These are phyloP conservation scores for Aschersonia sp. DNA, from an alignment of 2,329 filamentous ascomycete genomes.

Conservation along the genomic window DNA sequence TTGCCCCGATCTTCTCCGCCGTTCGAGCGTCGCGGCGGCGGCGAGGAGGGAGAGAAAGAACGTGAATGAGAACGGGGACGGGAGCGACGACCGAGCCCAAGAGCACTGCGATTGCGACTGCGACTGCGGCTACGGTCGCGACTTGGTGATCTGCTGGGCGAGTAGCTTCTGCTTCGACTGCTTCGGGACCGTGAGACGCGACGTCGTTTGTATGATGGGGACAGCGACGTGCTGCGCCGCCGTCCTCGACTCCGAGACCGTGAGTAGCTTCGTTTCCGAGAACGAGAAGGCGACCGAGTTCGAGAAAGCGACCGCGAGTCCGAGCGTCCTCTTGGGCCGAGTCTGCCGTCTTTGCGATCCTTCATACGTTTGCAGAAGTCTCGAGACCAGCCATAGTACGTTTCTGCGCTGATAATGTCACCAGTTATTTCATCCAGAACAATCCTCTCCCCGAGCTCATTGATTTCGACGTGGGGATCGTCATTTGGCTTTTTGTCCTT, in stretches of 20 bases:
- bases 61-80: constrained; percentile 8
- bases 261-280: constrained; percentile 11
- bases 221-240: constrained; percentile 11
- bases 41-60: too few species aligned
- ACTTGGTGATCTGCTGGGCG: constrained; percentile 15
- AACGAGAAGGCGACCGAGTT: constrained; percentile 7
- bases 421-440: constrained; percentile 52
- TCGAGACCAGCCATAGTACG: constrained; percentile 80
- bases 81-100: constrained; percentile 6
- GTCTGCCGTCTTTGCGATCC: constrained; percentile 22
- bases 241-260: constrained; percentile 9
- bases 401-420: constrained; percentile 49
- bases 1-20: too few species aligned
- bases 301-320: constrained; percentile 13
- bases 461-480: constrained; percentile 46
- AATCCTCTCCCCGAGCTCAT: constrained; percentile 58
- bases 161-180: constrained; percentile 15
- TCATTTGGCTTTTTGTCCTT: constrained; percentile 32
- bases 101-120: constrained; percentile 3
- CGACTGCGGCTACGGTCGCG: constrained; percentile 11
- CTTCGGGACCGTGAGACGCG: constrained; percentile 12
- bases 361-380: constrained; percentile 74
- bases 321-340: constrained; percentile 17
- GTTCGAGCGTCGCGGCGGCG: too few species aligned
- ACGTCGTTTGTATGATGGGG: constrained; percentile 16